Evolutionary conservation across 139 green algal species (phyloP).

Genomic region (Chlamydomonas schloesseri): DNA sequence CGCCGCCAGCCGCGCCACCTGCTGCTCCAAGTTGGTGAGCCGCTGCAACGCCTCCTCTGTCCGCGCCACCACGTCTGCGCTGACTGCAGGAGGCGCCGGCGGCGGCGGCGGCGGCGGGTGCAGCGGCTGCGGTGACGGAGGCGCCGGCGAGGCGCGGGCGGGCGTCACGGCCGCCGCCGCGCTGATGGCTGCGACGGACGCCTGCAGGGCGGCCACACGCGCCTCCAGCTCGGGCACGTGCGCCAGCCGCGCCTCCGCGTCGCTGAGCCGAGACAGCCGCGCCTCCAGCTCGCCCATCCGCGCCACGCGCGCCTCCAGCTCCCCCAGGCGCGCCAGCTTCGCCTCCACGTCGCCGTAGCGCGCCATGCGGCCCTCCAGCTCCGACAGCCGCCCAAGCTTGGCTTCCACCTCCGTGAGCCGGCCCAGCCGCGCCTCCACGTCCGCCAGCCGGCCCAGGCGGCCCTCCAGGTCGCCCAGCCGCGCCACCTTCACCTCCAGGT

Average conservation of each 20-base stretch:
- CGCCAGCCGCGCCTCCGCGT: slow-evolving; percentile 13
- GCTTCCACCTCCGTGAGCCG: slow-evolving; percentile 15
- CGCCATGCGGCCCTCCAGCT: not conserved
- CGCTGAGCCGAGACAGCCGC: not conserved
- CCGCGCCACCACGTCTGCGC: too few species aligned
- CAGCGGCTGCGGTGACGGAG: not conserved
- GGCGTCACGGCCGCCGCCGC: not conserved
- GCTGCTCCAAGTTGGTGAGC: slow-evolving; percentile 10
- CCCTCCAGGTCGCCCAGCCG: slow-evolving; percentile 21
- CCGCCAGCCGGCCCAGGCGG: not conserved
- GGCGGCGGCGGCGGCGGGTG: not conserved
- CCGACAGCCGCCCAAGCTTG: not conserved
- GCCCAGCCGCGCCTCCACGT: slow-evolving; percentile 3
- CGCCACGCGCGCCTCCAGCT: slow-evolving; percentile 4
- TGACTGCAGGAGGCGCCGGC: not conserved
- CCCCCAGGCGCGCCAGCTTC: slow-evolving; percentile 4
- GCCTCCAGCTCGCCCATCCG: slow-evolving; percentile 4
- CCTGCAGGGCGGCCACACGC: slow-evolving; percentile 26
- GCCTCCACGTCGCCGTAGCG: not conserved
- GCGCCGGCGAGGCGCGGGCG: not conserved
- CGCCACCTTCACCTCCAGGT: slow-evolving; percentile 34
- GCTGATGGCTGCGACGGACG: not conserved
- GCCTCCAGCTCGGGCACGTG: not conserved
- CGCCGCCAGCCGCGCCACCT: slow-evolving; percentile 26
- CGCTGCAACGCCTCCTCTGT: not conserved